Evolutionary conservation across 495 filamentous ascomycete genomes (phyloP).

Genomic region (Podospora tetraspora): DNA sequence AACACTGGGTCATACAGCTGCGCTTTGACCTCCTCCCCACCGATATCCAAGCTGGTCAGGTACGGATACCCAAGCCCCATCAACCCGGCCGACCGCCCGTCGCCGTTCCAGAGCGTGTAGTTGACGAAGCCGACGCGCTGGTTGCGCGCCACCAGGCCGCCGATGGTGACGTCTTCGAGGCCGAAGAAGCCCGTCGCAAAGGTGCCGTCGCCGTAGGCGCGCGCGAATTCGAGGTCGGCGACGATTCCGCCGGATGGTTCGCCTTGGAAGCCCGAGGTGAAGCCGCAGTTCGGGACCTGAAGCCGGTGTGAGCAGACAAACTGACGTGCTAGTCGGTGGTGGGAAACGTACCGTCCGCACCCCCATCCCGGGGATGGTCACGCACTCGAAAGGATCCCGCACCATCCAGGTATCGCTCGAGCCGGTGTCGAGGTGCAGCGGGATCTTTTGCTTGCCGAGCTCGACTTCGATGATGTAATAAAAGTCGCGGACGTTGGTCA

Average conservation of each 20-base stretch:
- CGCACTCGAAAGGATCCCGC: slow-evolving; percentile 44
- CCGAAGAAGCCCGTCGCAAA: slow-evolving; percentile 50
- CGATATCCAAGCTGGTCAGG: slow-evolving; percentile 30
- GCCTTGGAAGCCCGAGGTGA: slow-evolving; percentile 43
- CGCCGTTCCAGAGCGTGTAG: slow-evolving; percentile 43
- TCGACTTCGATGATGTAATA: slow-evolving; percentile 34
- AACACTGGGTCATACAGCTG: slow-evolving; percentile 51
- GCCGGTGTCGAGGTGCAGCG: slow-evolving; percentile 56
- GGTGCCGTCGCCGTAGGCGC: slow-evolving; percentile 53
- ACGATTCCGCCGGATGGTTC: slow-evolving; percentile 39
- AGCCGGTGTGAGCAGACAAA: background rate
- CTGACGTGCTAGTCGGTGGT: too few species aligned
- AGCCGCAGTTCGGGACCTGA: slow-evolving; percentile 40
- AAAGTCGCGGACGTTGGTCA: slow-evolving; percentile 29
- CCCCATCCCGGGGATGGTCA: slow-evolving; percentile 25
- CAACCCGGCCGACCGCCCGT: slow-evolving; percentile 46
- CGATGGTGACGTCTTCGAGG: slow-evolving; percentile 48
- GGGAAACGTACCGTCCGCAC: slow-evolving; percentile 11
- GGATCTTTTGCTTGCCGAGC: slow-evolving; percentile 42
- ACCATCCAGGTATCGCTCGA: slow-evolving; percentile 59
- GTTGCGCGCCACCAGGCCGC: slow-evolving; percentile 41
- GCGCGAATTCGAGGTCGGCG: slow-evolving; percentile 46
- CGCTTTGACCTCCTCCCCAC: slow-evolving; percentile 21
- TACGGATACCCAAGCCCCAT: slow-evolving; percentile 57
- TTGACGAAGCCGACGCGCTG: slow-evolving; percentile 52